Percentiles rank a stretch among this genome's conserved stretches.
Evolutionary conservation across 805 yeast species (phyloP).

Genomic region (Tetrapisispora taiwanensis): DNA sequence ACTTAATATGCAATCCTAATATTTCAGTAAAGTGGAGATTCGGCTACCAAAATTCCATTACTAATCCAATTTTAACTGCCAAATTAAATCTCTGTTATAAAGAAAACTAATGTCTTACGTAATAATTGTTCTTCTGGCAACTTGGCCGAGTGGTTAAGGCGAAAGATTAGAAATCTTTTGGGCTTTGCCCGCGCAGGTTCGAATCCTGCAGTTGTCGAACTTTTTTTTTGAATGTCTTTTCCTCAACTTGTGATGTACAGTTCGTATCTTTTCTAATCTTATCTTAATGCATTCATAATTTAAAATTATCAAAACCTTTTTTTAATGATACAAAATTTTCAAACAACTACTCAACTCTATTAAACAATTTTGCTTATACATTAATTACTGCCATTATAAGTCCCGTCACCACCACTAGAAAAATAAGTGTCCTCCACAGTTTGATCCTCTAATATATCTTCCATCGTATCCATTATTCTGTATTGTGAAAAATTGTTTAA

Average conservation of each 20-base stretch:
- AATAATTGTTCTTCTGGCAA: constrained; percentile 21
- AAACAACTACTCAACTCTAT: no score
- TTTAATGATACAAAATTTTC: no score
- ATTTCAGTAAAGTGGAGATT: no score
- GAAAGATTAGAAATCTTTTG: constrained; percentile 48
- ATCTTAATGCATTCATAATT: no score
- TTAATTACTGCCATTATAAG: constrained; percentile 8
- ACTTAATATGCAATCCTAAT: no score
- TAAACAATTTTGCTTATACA: no score
- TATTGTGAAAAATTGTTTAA: not conserved
- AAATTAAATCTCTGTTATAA: no score
- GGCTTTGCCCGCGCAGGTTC: constrained; percentile 50
- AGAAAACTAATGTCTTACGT: not conserved
- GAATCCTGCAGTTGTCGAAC: constrained; percentile 58
- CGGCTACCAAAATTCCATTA: no score
- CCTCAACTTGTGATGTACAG: no score
- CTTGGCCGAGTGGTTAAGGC: constrained; percentile 57
- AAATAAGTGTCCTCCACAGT: constrained; percentile 4
- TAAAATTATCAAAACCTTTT: no score
- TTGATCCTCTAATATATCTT: not conserved
- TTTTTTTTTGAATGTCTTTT: constrained; percentile 8
- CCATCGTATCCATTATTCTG: not conserved
- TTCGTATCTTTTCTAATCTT: no score
- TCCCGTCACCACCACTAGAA: constrained; percentile 24
- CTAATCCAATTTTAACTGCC: no score